Evolutionary conservation across 1,284 basidiomycete species (phyloP), one percentile per base, ranked within the genome.

Genomic region (Marasmius tenuissimus): DNA sequence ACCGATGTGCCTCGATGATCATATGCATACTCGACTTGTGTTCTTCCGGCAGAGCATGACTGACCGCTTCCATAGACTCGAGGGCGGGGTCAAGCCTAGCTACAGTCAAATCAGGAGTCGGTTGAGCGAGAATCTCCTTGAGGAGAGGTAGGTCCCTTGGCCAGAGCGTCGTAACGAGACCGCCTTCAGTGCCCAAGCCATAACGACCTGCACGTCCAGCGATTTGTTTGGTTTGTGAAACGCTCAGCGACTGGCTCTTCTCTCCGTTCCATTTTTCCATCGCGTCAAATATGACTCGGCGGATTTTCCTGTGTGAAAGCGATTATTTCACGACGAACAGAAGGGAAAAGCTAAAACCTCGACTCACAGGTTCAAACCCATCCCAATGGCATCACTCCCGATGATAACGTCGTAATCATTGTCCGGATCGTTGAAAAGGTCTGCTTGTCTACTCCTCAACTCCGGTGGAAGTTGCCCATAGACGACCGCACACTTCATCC

Each of bases 161-260:
- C 56, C 84, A 73, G 10, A 97, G 72, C 0, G 95, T 93, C 0
- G 94, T 95, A n/a, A 86, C 88, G 22, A 83, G 79, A 9, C 92
- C 89, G 27, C 78, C 70, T 37, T 80, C 77, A 12, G 75, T 78
- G 61, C 89, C 86, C 60, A 93, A 76, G 1, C 95, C 95, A 73
- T 88, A 99, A 1, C 97, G 89, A 3, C 97, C 97, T 0, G 97
- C 97, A 51, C 97, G 87, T 4, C 97, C 97, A 0, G 93, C 96
- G 57, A 99, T 98, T 74, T 99, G 97, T 74, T 98, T 99, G 75
- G 94, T 87, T 71, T 94, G 91, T 0, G 94, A 93, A 2, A 86
- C 75, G 0, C 91, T 86, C 2, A 99, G 80, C 0, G 79, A 75
- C 0, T 80, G 74, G 14, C 83, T 77, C 6, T 74, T 68, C 34